Evolutionary conservation across 148 eudicot genomes (phyloP), one percentile per base, ranked within the genome.

Genomic region (Camellia granthamiana): DNA sequence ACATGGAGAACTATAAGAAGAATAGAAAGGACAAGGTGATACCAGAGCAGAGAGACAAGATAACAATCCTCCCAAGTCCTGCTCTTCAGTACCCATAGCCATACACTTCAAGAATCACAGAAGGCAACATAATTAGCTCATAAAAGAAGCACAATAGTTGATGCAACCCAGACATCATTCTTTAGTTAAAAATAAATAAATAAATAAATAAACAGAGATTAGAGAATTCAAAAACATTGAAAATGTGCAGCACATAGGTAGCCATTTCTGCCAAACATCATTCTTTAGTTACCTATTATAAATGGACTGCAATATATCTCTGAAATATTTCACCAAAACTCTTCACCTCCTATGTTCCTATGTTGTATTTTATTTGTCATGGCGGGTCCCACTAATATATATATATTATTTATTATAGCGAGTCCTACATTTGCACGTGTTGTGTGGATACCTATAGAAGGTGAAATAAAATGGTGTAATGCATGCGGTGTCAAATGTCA

Each of bases 31-130:
- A 72, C 6, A 67, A 47, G 73, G 15, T 67, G 19, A 80, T 90
- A 92, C 96, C 91, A 92, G 77, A 72, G 88, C 84, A 56, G 68
- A 74, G 72, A 90, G 72, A 58, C 89, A 90, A 73, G 87, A 84
- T 43, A 92, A 75, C 84, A 90, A 69, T 58, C 78, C 81, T 77
- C 77, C 79, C 82, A 89, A 84, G 78, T 86, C 88, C 81, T 85
- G 70, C 30, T 79, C 87, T 78, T 86, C 89, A 38, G 63, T 65
- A 75, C 88, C 91, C 76, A 72, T 51, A 71, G 88, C 92, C 79
- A 79, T 71, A 74, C 95, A 92, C 98, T 94, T 67, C 18, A 78
- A 74, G 73, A 80, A 12, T 23, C n/a, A 79, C 6, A 47, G 46
- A 62, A 49, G 15, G 64, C 41, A 64, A 75, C n/a, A 12, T 44